Evolutionary conservation across 2,329 filamentous ascomycete genomes (phyloP), one percentile per base, ranked within the genome.

Genomic region (Diplodia sapinea): DNA sequence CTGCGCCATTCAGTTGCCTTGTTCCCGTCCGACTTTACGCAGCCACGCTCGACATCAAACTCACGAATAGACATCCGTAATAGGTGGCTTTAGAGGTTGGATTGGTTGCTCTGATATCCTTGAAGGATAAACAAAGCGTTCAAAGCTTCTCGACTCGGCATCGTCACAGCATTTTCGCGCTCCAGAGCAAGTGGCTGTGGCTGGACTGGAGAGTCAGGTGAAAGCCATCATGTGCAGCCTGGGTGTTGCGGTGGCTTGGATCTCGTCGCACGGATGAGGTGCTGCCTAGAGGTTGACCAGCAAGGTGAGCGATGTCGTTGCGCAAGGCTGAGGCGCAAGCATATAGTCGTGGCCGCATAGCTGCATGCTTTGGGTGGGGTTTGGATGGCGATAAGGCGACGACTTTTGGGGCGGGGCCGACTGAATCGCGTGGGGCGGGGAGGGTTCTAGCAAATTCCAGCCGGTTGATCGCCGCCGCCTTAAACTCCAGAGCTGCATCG

Each of bases 401-500:
- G 36, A 17, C 9, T 61, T 47, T 15, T 20, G 38, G 23, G 38
- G 33, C 7, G 33, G 3, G 33, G 11, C 33, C 33, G 11, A 12
- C 31, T 23, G 56, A 23, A 23, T 47, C 38, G 40, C 43, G 40
- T 59, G 36, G 52, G 54, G 54, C 54, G 33, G 33, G 33, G 57
- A 26, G 26, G 57, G 15, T 64, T 64, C 61, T 65, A 55, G 62
- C 54, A 38, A 23, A 29, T 65, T 65, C 62, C 50, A 64, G 61
- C 23, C 23, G 23, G 31, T 52, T 65, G 62, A 65, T 54, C 49
- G 62, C 62, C 49, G 49, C 23, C 47, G 52, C 43, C 62, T 51
- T 65, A 65, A 65, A 65, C 62, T 31, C 50, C 62, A 55, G 26
- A 65, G 62, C 49, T 54, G 36, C 51, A 54, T 40, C 31, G 43